Conservation (phyloP, 129 eudicot species). For the Chrysanthemum makinoi region DNA sequence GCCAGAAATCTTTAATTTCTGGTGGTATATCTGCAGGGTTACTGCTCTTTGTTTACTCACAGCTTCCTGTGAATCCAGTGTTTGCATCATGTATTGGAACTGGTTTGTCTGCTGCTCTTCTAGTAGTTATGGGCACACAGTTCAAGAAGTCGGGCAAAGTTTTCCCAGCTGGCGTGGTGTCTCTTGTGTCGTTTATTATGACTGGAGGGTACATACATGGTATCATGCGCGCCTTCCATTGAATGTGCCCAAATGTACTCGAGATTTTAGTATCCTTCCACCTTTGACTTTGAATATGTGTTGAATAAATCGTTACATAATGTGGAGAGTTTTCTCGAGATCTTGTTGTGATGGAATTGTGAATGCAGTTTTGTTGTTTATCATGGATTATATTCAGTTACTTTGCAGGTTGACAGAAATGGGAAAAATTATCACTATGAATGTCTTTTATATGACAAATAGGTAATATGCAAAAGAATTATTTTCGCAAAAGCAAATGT, state of each 20-base stretch:
- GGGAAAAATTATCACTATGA: background rate
- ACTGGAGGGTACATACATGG: conserved; percentile 89
- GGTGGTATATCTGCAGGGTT: conserved; percentile 73
- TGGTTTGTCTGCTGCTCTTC: conserved; percentile 80
- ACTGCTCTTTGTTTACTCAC: conserved; percentile 52
- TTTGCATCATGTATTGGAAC: conserved; percentile 77
- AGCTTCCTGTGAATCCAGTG: conserved; percentile 71
- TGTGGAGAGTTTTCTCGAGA: background rate
- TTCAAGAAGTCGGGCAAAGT: conserved; percentile 81
- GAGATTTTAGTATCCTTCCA: conserved; percentile 14
- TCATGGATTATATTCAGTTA: background rate
- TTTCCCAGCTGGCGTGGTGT: conserved; percentile 91
- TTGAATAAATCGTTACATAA: conserved; percentile 26
- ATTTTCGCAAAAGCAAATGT: too few relatives aligned
- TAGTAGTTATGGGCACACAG: conserved; percentile 84
- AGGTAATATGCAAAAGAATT: too few relatives aligned
- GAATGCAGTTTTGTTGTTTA: conserved; percentile 2
- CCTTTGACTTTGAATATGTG: conserved; percentile 9
- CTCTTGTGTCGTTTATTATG: conserved; percentile 84
- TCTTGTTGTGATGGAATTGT: conserved; percentile 16
- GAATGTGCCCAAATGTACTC: conserved; percentile 5
- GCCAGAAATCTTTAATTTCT: conserved; percentile 69
- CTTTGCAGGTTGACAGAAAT: background rate
- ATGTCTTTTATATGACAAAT: background rate
- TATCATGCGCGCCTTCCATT: conserved; percentile 65